Percentiles rank a stretch among this genome's conserved stretches.
These are phyloP conservation scores for Laburnicola sp. DNA, from an alignment of 2,329 filamentous ascomycete species.

Conservation along the genomic window DNA sequence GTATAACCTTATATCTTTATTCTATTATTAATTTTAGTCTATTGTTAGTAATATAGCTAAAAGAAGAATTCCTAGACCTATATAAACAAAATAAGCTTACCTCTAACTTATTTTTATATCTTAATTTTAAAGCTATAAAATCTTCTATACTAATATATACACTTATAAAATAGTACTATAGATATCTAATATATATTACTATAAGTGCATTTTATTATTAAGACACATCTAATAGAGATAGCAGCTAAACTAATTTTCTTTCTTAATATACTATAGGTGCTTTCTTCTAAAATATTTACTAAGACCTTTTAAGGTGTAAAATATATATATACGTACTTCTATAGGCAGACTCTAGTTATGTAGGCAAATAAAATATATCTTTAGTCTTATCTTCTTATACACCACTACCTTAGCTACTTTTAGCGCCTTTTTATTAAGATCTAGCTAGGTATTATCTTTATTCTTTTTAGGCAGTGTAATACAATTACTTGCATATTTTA, in stretches of 20 bases:
- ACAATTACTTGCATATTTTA: neutral
- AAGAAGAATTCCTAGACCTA: too few relatives aligned
- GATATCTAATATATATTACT: too few relatives aligned
- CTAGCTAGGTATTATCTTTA: conserved; percentile 7
- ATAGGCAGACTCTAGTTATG: conserved; percentile 13
- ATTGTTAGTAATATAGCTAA: too few relatives aligned
- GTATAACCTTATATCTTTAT: too few relatives aligned
- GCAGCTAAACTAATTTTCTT: conserved; percentile 4
- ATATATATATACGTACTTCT: conserved; percentile 10
- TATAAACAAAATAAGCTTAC: too few relatives aligned
- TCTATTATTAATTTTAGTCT: too few relatives aligned
- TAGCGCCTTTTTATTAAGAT: conserved; percentile 12
- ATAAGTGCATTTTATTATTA: too few relatives aligned
- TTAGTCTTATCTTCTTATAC: conserved; percentile 20
- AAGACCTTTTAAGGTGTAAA: conserved; percentile 16
- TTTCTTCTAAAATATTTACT: conserved; percentile 20
- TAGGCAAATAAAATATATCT: conserved; percentile 17
- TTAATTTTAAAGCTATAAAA: neutral
- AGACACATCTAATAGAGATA: neutral
- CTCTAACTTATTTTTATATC: too few relatives aligned
- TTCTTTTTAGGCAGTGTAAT: conserved; percentile 6
- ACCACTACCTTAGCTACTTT: conserved; percentile 17
- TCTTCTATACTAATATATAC: conserved; percentile 8
- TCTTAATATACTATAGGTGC: conserved; percentile 13
- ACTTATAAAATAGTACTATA: conserved; percentile 8